A percentile compares a stretch with the other conserved stretches of the same genome.
Conservation (phyloP, 2,329 filamentous ascomycete genomes). For the Aspergillus eucalypticola region DNA sequence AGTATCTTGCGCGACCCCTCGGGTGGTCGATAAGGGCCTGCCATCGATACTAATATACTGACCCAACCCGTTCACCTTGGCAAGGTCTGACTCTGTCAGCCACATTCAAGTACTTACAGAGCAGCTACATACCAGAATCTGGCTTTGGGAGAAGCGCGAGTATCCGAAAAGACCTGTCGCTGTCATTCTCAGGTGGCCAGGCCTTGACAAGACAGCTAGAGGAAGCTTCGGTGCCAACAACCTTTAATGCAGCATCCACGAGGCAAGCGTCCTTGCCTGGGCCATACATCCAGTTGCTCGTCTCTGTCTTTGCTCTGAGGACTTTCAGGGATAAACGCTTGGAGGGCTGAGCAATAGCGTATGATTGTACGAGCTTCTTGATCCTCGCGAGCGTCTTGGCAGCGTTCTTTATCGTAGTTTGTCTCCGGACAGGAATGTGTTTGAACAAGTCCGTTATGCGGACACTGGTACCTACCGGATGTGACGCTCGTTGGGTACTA, state of each 20-base stretch:
- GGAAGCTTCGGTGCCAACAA: conserved; percentile 56
- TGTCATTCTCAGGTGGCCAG: conserved; percentile 30
- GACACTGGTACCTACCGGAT: conserved; percentile 63
- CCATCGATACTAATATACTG: conserved; percentile 60
- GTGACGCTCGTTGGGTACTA: conserved; percentile 47
- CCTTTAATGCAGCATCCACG: conserved; percentile 57
- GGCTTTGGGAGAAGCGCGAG: conserved; percentile 53
- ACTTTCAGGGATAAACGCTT: conserved; percentile 58
- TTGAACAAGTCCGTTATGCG: conserved; percentile 59
- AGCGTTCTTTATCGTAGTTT: conserved; percentile 54
- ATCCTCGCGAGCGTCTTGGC: conserved; percentile 54
- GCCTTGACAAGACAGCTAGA: conserved; percentile 48
- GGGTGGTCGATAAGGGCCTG: conserved; percentile 53
- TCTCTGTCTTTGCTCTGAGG: conserved; percentile 62
- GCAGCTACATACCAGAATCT: conserved; percentile 35
- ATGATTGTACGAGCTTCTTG: conserved; percentile 57
- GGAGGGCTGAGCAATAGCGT: conserved; percentile 59
- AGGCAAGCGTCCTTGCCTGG: conserved; percentile 51
- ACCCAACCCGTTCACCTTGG: conserved; percentile 36
- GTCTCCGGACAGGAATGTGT: conserved; percentile 60
- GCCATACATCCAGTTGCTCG: conserved; percentile 62
- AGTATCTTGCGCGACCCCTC: conserved; percentile 57
- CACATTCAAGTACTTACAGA: not conserved
- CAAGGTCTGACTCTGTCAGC: conserved; percentile 37
- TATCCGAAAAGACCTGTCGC: conserved; percentile 41